Evolutionary conservation across 2,329 filamentous ascomycete genomes (phyloP).

Genomic region (Xylariaceae sp.): DNA sequence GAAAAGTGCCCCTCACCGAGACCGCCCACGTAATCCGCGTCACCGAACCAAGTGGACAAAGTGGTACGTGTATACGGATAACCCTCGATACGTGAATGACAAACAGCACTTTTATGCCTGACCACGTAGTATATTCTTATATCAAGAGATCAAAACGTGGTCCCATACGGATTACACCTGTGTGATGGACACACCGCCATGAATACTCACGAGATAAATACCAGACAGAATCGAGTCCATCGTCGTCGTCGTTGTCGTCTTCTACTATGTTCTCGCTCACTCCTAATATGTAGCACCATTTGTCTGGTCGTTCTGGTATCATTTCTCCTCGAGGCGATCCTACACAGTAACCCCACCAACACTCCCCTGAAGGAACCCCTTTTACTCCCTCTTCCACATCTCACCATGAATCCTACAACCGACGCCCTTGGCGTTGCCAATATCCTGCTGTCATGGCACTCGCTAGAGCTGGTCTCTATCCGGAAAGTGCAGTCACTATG

Average conservation of each 20-base stretch:
- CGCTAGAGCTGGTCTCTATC: constrained; percentile 38
- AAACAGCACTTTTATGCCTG: no score
- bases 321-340: neutral
- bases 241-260: neutral
- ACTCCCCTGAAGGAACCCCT: neutral
- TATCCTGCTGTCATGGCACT: constrained; percentile 37
- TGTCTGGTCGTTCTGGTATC: neutral
- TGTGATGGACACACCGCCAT: no score
- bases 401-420: constrained; percentile 13
- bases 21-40: no score
- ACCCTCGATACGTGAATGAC: no score
- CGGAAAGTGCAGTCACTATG: constrained; percentile 41
- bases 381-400: neutral
- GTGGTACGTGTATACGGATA: no score
- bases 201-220: neutral
- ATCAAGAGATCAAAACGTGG: no score
- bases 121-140: no score
- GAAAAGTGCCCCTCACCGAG: no score
- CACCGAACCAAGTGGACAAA: no score
- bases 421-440: constrained; percentile 35
- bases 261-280: neutral
- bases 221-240: neutral
- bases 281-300: neutral
- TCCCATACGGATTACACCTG: no score
- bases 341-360: neutral